Evolutionary conservation across 768 basidiomycete genomes (phyloP), one percentile per base, ranked within the genome.

Genomic region (Russula foetens): DNA sequence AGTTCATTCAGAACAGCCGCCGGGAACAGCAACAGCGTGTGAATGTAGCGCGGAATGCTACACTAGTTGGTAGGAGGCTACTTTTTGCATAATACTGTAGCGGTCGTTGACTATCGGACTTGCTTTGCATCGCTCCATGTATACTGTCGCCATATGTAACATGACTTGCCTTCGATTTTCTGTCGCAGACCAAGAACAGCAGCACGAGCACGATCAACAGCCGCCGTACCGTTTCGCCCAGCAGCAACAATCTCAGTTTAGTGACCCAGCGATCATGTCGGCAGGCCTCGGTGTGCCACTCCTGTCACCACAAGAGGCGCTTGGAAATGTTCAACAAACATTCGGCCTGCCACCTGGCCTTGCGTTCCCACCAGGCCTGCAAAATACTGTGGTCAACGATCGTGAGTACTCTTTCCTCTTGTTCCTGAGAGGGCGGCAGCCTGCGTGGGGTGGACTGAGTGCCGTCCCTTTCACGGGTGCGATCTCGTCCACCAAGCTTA

Each of bases 1-100:
- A 88, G 63, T 81, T 91, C 58, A 88, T 90, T 56, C 83, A 83
- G 68, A 79, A 81, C 26, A 89, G 85, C 69, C 81, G 85, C 68
- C 81, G 84, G 55, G 84, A 85, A 49, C 80, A 81, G 53, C 79
- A 77, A 23, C 72, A 67, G 49, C 63, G 68, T 15, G 52, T 45
- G 41, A 51, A 70, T 71, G 57, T 71, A 69, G 56, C 66, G 65
- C 66, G 69, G 65, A 72, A 67, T 53, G 68, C 60, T 41, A 63
- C 53, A 64, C 43, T 75, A 63, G 69, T 75, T 75, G 81, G 81
- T 82, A 80, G 72, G 81, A 77, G 69, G 63, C 70, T 76, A 73
- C 71, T 76, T 63, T 71, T 73, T 67, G 74, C 76, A 66, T 77
- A 68, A 78, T 60, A 52, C 62, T 68, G 68, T 68, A 67, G 70